Evolutionary conservation across 768 basidiomycete species (phyloP).

Genomic region (Exsudoporus frostii): DNA sequence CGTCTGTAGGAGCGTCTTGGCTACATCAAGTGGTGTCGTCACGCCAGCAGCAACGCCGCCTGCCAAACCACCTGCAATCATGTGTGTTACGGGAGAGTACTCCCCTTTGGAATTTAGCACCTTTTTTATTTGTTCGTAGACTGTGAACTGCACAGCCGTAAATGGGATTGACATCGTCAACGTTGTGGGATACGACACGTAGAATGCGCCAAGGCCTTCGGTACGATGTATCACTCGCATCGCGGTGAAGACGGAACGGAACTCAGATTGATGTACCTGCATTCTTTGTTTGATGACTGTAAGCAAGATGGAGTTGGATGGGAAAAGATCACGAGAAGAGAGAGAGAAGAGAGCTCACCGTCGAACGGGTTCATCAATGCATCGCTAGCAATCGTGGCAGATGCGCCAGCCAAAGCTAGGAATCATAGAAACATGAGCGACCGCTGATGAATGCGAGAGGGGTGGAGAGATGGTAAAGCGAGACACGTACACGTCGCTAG

Average conservation of each 20-base stretch:
- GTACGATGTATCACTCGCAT: constrained; percentile 78
- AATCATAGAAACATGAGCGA: constrained; percentile 13
- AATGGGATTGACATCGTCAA: constrained; percentile 96
- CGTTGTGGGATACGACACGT: constrained; percentile 98
- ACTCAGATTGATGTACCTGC: constrained; percentile 94
- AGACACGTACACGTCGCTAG: constrained; percentile 76
- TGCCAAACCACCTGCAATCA: constrained; percentile 86
- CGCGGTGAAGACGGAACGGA: constrained; percentile 83
- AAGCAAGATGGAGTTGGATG: constrained; percentile 17
- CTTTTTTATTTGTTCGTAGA: constrained; percentile 90
- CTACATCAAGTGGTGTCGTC: constrained; percentile 95
- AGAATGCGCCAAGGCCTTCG: constrained; percentile 91
- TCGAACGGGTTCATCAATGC: constrained; percentile 99
- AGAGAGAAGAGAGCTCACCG: constrained; percentile 51
- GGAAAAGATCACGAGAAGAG: background rate
- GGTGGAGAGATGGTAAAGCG: background rate
- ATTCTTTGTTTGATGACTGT: constrained; percentile 98
- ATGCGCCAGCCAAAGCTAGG: constrained; percentile 86
- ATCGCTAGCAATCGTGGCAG: constrained; percentile 92
- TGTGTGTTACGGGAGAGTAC: constrained; percentile 93
- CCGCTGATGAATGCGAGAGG: background rate
- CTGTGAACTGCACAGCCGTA: constrained; percentile 96
- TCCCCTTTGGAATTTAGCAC: constrained; percentile 79
- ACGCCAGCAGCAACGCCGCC: constrained; percentile 94
- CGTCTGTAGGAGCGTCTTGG: constrained; percentile 96